These are phyloP conservation scores for Acorus gramineus DNA, from an alignment of 106 monocot species.

Conservation along the genomic window DNA sequence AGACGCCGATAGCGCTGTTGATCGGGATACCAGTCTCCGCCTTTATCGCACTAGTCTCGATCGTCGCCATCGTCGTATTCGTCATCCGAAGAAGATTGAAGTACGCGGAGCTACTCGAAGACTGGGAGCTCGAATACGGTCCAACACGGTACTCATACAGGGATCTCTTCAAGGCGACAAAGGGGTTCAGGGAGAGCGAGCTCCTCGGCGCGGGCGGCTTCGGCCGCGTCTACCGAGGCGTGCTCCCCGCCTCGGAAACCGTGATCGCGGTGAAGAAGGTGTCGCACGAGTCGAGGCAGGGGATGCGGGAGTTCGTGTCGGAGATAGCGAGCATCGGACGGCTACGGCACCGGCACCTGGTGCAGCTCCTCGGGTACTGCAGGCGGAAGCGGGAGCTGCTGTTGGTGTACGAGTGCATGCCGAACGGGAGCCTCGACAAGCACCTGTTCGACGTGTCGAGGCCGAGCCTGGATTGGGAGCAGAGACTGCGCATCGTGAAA, in stretches of 20 bases:
- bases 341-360: too few species aligned
- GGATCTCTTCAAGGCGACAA: background rate
- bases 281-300: too few species aligned
- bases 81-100: background rate
- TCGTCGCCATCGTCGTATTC: background rate
- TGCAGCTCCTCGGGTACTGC: too few species aligned
- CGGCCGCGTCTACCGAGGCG: slow-evolving; percentile 5
- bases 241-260: background rate
- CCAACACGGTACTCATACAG: slow-evolving; percentile 1
- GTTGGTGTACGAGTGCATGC: too few species aligned
- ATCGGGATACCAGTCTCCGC: background rate
- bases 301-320: too few species aligned
- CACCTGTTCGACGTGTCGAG: too few species aligned
- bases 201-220: slow-evolving; percentile 12
- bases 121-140: slow-evolving; percentile 7
- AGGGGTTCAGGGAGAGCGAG: background rate
- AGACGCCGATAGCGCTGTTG: background rate
- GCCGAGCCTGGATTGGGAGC: slow-evolving; percentile 5
- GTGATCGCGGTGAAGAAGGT: background rate
- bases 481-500: slow-evolving; percentile 12
- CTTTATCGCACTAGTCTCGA: background rate
- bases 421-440: too few species aligned
- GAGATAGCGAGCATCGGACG: too few species aligned
- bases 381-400: too few species aligned
- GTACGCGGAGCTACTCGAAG: slow-evolving; percentile 4